Evolutionary conservation across 2,329 filamentous ascomycete genomes (phyloP).

Genomic region (Emergomyces pasteurianus): DNA sequence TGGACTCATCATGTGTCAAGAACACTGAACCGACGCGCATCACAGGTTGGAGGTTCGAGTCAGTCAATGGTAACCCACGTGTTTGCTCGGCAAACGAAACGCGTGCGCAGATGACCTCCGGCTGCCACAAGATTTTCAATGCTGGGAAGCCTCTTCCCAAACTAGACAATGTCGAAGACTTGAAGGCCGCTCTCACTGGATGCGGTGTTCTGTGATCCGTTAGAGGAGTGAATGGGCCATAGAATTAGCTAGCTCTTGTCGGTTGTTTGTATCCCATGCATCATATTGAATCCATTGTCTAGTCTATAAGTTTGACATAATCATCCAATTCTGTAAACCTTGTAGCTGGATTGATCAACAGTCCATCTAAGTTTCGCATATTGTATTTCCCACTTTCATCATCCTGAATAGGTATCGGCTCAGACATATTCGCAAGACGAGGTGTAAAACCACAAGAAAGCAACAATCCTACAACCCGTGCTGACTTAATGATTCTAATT

Average conservation of each 20-base stretch:
- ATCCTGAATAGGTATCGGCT: constrained; percentile 25
- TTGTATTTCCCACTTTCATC: constrained; percentile 29
- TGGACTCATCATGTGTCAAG: not conserved
- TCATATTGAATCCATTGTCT: not conserved
- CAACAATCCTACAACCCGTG: not conserved
- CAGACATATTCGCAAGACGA: constrained; percentile 26
- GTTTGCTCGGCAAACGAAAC: too few species aligned
- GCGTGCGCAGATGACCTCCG: too few species aligned
- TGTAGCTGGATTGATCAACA: constrained; percentile 25
- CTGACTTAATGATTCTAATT: not conserved
- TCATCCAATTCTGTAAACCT: constrained; percentile 20
- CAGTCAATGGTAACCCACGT: too few species aligned
- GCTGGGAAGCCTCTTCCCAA: too few species aligned
- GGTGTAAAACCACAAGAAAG: constrained; percentile 31
- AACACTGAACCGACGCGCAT: too few species aligned
- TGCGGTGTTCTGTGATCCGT: not conserved
- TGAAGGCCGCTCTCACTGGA: not conserved
- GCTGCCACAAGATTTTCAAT: too few species aligned
- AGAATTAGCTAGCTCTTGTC: not conserved
- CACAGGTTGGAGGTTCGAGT: too few species aligned
- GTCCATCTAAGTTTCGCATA: constrained; percentile 27
- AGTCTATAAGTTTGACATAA: not conserved
- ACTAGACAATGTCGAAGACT: not conserved
- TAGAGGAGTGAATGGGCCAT: too few species aligned
- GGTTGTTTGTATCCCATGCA: not conserved